Base-by-base conservation (phyloP, 345 rosid species). In the Eucalyptus coolabah region DNA sequence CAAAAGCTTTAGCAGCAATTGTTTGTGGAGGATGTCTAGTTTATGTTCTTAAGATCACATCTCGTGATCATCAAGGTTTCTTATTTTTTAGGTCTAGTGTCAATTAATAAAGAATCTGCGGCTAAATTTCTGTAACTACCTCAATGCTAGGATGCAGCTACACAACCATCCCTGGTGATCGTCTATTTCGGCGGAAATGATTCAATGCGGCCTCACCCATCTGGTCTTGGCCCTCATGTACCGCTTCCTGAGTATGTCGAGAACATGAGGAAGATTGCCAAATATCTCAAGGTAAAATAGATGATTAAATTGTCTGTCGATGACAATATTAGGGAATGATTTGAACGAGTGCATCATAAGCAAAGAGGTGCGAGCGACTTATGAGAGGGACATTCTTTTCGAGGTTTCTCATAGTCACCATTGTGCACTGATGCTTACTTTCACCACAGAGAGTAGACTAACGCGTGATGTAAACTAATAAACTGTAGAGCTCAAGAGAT, bases 181-280 rank as follows among this genome's bases (percentile, higher is more conserved):
- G 97, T 98, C 50, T 98, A 98, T 92, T 97, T 98, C 50, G 99
- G 99, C 87, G 99, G 99, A 72, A 98, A 98, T 63, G 99, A 98
- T 90, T 97, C 99, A 45, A 89, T 88, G 94, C 91, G 83, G 45
- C 95, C 98, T 89, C 93, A 93, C 87, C 92, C 98, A 32, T 92
- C 94, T 87, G 97, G 96, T 53, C 88, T 93, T 6, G 97, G 98
- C 40, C 93, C 98, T 88, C 99, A 98, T 91, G 99, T 98, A n/a
- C 99, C 98, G 21, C 93, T 98, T 44, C 91, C 95, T 7, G 98
- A 96, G 89, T 97, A 94, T 77, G 44, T 90, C 1, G 95, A 93
- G 12, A 98, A 98, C 94, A 98, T 96, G 99, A 93, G 90, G 90
- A 96, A 95, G 91, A 97, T 96, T 60, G 97, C 93, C 9, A 40